Evolutionary conservation across 1,139 yeast species (phyloP).

Genomic region (Yamadazyma pseudoaaseri): DNA sequence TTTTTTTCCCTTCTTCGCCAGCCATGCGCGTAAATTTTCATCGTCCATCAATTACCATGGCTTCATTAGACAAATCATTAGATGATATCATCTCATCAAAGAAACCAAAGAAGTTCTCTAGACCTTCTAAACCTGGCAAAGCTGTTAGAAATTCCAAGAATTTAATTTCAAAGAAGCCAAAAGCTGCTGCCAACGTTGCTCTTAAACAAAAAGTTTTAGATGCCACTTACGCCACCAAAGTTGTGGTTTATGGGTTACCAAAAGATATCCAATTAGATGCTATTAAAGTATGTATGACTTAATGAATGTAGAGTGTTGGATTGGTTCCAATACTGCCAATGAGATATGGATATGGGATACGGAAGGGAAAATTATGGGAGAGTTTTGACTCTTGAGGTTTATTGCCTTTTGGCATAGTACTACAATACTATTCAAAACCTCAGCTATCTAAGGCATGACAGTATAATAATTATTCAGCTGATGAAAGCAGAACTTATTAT

Average conservation of each 20-base stretch:
- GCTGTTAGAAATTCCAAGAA: slow-evolving; percentile 16
- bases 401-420: too few species aligned
- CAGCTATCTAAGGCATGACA: too few species aligned
- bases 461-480: too few species aligned
- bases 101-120: slow-evolving; percentile 28
- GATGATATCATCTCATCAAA: slow-evolving; percentile 86
- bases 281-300: slow-evolving; percentile 67
- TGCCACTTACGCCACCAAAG: slow-evolving; percentile 65
- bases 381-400: too few species aligned
- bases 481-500: too few species aligned
- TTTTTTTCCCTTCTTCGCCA: too few species aligned
- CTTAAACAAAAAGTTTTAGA: slow-evolving; percentile 41
- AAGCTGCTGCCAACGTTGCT: slow-evolving; percentile 34
- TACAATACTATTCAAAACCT: too few species aligned
- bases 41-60: slow-evolving; percentile 9
- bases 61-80: slow-evolving; percentile 78
- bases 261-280: slow-evolving; percentile 75
- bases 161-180: slow-evolving; percentile 26
- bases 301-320: neutral
- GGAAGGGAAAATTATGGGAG: too few species aligned
- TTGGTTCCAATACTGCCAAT: neutral
- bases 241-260: slow-evolving; percentile 75
- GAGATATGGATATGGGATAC: too few species aligned
- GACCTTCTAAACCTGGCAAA: slow-evolving; percentile 4
- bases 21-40: neutral